Conservation (phyloP, 345 rosid genomes). For the Toxicodendron radicans region DNA sequence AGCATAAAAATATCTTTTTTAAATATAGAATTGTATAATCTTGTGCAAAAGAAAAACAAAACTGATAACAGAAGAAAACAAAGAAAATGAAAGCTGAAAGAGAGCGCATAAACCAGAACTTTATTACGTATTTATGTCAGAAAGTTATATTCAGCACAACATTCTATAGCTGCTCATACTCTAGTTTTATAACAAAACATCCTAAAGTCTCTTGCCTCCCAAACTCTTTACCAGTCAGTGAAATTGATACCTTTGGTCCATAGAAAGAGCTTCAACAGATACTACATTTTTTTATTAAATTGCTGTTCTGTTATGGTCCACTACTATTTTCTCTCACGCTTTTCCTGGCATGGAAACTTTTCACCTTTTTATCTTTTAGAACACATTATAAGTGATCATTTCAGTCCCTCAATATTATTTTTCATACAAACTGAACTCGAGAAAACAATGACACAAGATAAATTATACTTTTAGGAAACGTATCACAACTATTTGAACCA, state of each 20-base stretch:
- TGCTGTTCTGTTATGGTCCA: neutral
- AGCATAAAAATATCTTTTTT: constrained; percentile 7
- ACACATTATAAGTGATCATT: neutral
- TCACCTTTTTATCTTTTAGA: neutral
- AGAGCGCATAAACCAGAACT: neutral
- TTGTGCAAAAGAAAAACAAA: neutral
- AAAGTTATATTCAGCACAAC: neutral
- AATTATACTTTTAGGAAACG: neutral
- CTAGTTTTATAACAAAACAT: neutral
- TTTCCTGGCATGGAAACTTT: neutral
- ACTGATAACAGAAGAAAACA: neutral
- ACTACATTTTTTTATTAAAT: neutral
- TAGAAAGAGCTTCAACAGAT: neutral
- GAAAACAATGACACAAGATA: neutral
- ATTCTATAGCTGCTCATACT: neutral
- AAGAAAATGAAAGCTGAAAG: neutral
- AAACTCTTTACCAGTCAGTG: neutral
- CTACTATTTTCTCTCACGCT: neutral
- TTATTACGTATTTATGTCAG: neutral
- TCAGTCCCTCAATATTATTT: neutral
- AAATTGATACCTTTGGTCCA: neutral
- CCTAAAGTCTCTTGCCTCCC: neutral
- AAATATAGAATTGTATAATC: neutral
- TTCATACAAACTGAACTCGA: neutral
- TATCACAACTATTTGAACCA: neutral